Evolutionary conservation across 352 stramenopile genomes (phyloP).

Genomic region (Globisporangium heterothallicum): DNA sequence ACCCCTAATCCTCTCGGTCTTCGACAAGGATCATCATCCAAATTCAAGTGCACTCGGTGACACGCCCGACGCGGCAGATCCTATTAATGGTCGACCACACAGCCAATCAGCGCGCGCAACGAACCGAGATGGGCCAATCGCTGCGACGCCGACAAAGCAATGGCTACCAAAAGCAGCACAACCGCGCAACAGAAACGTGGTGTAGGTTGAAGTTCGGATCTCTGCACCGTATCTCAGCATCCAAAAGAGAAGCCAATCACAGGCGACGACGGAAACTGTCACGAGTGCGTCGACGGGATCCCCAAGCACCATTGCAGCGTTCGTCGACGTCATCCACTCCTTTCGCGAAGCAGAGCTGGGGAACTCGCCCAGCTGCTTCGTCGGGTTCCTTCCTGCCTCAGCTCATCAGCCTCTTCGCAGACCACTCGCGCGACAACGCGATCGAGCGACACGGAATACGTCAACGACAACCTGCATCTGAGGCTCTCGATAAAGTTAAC

Average conservation of each 20-base stretch:
- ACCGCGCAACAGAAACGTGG: slow-evolving; percentile 2
- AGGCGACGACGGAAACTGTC: neutral
- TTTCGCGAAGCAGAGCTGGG: neutral
- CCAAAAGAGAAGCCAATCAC: slow-evolving; percentile 6
- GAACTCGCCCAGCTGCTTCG: neutral
- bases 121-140: neutral
- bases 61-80: slow-evolving; percentile 25
- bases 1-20: neutral
- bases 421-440: neutral
- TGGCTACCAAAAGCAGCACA: neutral
- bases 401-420: neutral
- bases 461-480: too few species aligned
- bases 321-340: neutral
- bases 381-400: neutral
- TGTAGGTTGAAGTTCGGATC: slow-evolving; percentile 12
- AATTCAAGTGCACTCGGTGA: slow-evolving; percentile 29
- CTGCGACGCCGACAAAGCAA: neutral
- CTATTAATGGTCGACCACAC: neutral
- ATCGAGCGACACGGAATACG: neutral
- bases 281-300: neutral
- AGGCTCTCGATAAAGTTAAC: neutral
- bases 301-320: slow-evolving; percentile 5
- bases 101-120: neutral
- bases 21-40: too few species aligned
- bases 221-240: neutral